Conservation (phyloP, 176 grass and related monocot species). For the Poa pratensis region DNA sequence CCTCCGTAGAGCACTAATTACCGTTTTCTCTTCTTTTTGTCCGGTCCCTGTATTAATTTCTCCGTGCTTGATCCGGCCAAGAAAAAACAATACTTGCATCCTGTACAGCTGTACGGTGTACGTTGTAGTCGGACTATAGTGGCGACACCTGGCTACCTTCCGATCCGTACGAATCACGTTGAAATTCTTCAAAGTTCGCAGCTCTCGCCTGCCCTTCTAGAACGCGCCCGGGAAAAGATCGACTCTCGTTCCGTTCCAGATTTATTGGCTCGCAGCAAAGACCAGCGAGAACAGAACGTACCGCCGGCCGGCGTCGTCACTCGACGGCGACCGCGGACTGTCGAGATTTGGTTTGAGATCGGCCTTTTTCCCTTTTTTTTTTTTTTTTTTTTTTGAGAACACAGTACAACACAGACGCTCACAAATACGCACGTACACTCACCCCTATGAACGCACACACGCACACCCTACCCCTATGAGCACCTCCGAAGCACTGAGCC, state of each 20-base stretch:
- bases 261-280: background rate
- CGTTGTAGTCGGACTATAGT: background rate
- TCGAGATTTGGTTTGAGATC: background rate
- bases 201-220: background rate
- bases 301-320: background rate
- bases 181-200: background rate
- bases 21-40: background rate
- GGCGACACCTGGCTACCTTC: background rate
- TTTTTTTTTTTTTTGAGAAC: too few relatives aligned
- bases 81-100: too few relatives aligned
- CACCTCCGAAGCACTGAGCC: too few relatives aligned
- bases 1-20: background rate
- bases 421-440: too few relatives aligned
- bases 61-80: background rate
- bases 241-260: background rate
- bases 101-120: too few relatives aligned
- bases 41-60: background rate
- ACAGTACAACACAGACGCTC: too few relatives aligned
- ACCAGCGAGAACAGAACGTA: background rate
- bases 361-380: background rate
- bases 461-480: too few relatives aligned
- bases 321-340: background rate
- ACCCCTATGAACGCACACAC: too few relatives aligned
- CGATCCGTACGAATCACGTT: background rate
- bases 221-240: background rate